Percentiles rank a stretch among this genome's conserved stretches.
phyloP scores from a whole-genome alignment of 805 yeast species.

The Sugiyamaella mastotermitis region DNA sequence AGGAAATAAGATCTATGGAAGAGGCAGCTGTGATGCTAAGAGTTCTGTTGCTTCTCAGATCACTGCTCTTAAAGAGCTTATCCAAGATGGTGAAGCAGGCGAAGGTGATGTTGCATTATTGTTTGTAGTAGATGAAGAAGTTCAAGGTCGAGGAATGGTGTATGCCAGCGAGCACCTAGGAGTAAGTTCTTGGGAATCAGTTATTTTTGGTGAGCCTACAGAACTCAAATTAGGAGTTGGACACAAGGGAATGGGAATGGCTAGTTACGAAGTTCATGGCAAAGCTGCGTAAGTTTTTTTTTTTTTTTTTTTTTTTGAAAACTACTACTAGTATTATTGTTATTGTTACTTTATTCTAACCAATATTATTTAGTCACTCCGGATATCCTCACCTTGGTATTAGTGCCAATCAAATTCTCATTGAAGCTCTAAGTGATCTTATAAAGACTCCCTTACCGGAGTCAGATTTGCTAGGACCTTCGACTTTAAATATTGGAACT shows the following conservation, averaged over 20 bases:
- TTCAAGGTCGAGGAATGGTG: conserved; percentile 59
- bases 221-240: conserved; percentile 63
- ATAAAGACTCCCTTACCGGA: conserved; percentile 41
- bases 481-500: conserved; percentile 57
- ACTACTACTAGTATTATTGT: no score
- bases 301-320: no score
- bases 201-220: conserved; percentile 72
- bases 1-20: conserved; percentile 50
- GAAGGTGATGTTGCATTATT: conserved; percentile 55
- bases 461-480: conserved; percentile 49
- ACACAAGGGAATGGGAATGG: conserved; percentile 54
- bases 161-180: conserved; percentile 37
- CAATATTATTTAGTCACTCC: conserved; percentile 36
- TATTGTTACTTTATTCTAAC: conserved; percentile 2
- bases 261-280: conserved; percentile 44
- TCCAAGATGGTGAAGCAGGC: conserved; percentile 37
- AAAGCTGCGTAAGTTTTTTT: conserved; percentile 40
- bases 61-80: conserved; percentile 45
- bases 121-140: conserved; percentile 68
- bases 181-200: conserved; percentile 47
- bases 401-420: conserved; percentile 51
- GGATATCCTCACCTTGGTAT: conserved; percentile 68
- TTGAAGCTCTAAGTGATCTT: conserved; percentile 45
- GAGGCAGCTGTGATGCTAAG: conserved; percentile 71
- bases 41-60: conserved; percentile 62